Percentiles rank a stretch among this genome's conserved stretches.
phyloP scores from a whole-genome alignment of 1,284 basidiomycete species.

The Ganoderma meredithae region DNA sequence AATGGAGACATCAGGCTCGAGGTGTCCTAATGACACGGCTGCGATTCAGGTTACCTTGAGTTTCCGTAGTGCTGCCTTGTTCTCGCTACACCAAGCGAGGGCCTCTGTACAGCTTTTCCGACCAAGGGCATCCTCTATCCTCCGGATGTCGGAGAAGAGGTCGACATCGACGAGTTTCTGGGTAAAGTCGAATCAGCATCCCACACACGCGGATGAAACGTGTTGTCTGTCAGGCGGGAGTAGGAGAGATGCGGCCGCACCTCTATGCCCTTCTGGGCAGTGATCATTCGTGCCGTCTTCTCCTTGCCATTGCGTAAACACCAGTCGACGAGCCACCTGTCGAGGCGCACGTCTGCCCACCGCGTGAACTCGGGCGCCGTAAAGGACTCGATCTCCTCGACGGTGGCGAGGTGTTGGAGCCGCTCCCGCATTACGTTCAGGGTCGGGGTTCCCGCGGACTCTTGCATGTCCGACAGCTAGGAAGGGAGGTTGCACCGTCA shows the following conservation, averaged over 20 bases:
- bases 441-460: constrained; percentile 68
- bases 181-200: constrained; percentile 1
- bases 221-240: constrained; percentile 4
- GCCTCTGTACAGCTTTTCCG: constrained; percentile 87
- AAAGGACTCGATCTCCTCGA: constrained; percentile 63
- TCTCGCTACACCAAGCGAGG: constrained; percentile 95
- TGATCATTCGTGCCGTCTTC: constrained; percentile 72
- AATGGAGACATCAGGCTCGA: not conserved
- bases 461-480: constrained; percentile 76
- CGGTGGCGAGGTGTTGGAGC: constrained; percentile 67
- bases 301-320: constrained; percentile 80
- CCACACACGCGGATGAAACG: not conserved
- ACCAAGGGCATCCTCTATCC: constrained; percentile 84
- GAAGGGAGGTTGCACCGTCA: constrained; percentile 14
- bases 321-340: constrained; percentile 95
- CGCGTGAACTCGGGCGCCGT: constrained; percentile 67
- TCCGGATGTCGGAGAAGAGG: constrained; percentile 86
- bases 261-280: constrained; percentile 75
- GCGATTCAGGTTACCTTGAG: constrained; percentile 64
- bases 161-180: constrained; percentile 91
- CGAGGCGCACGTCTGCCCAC: constrained; percentile 84
- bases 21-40: not conserved
- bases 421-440: constrained; percentile 78
- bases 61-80: constrained; percentile 91
- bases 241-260: constrained; percentile 47